phyloP scores from a whole-genome alignment of 2,329 filamentous ascomycete species.

The Clonostachys byssicola region DNA sequence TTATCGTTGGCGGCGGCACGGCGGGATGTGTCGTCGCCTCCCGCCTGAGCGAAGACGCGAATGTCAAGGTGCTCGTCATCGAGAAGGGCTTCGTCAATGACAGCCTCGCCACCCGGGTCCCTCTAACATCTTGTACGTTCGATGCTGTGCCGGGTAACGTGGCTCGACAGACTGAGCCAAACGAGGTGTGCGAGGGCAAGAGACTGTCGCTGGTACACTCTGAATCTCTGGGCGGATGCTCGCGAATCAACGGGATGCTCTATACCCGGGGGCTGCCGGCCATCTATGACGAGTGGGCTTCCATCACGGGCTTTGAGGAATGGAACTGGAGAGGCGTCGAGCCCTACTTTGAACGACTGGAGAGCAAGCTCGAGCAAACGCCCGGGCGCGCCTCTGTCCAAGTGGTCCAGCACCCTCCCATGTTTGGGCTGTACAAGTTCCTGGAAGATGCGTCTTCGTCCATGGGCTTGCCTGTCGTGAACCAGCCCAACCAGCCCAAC shows the following conservation, averaged over 20 bases:
- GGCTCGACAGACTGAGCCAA: not conserved
- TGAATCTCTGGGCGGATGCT: not conserved
- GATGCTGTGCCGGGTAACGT: not conserved
- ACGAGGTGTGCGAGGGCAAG: not conserved
- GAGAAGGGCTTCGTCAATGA: not conserved
- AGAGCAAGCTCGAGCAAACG: not conserved
- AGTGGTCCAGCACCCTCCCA: too few relatives aligned
- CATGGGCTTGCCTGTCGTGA: not conserved
- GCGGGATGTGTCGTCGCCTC: slow-evolving; percentile 20
- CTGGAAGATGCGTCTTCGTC: not conserved
- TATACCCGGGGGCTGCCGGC: not conserved
- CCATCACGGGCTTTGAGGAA: too few relatives aligned
- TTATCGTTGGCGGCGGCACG: slow-evolving; percentile 23
- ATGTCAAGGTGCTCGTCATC: not conserved
- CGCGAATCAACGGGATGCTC: not conserved
- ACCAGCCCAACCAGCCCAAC: not conserved
- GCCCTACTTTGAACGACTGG: not conserved
- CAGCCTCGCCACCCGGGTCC: not conserved
- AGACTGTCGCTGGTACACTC: not conserved
- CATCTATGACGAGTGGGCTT: not conserved
- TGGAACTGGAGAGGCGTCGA: not conserved
- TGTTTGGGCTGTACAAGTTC: not conserved
- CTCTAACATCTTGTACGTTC: not conserved
- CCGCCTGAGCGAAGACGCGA: slow-evolving; percentile 8
- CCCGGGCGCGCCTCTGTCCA: not conserved